Evolutionary conservation across 148 eudicot genomes (phyloP).

Genomic region (Simmondsia chinensis): DNA sequence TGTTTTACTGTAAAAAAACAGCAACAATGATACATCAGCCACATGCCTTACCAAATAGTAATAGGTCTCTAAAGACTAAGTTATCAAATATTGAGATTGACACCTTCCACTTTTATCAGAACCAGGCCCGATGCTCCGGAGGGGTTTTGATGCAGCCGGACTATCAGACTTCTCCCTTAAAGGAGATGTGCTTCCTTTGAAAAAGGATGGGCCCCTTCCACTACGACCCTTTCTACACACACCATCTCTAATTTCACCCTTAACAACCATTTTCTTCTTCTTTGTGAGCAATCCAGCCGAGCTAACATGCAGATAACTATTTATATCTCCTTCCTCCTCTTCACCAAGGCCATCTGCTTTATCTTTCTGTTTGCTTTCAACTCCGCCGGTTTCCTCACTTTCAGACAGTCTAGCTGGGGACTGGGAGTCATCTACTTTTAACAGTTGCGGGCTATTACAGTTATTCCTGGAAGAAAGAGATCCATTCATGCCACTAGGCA

Average conservation of each 20-base stretch:
- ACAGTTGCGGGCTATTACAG: slow-evolving; percentile 33
- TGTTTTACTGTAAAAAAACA: slow-evolving; percentile 50
- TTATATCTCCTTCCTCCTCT: slow-evolving; percentile 39
- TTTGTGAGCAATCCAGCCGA: slow-evolving; percentile 36
- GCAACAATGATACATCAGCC: slow-evolving; percentile 5
- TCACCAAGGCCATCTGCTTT: slow-evolving; percentile 33
- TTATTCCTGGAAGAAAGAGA: slow-evolving; percentile 38
- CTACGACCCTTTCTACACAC: slow-evolving; percentile 68
- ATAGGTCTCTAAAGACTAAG: neutral
- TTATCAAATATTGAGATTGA: neutral
- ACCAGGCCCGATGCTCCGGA: slow-evolving; percentile 47
- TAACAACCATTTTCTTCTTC: slow-evolving; percentile 49
- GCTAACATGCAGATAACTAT: slow-evolving; percentile 37
- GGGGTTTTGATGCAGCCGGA: slow-evolving; percentile 46
- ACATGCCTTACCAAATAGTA: neutral
- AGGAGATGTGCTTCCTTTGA: slow-evolving; percentile 52
- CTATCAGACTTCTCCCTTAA: slow-evolving; percentile 54
- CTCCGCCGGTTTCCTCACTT: slow-evolving; percentile 66
- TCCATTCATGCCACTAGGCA: slow-evolving; percentile 34
- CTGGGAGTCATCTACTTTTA: slow-evolving; percentile 46
- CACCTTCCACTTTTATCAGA: slow-evolving; percentile 88
- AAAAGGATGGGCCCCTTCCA: slow-evolving; percentile 63
- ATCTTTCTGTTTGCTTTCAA: slow-evolving; percentile 47
- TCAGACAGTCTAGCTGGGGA: slow-evolving; percentile 73
- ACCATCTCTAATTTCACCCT: slow-evolving; percentile 62